Percentiles rank a stretch among this genome's conserved stretches.
Conservation (phyloP, 176 grass and related monocot species). For the barley (Hordeum vulgare) region MorexV3_pseudomolecules_assembly NC_058524.1:572600400-572600899, state of each 20-base stretch:
- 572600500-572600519: slow-evolving; percentile 15
- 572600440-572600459: slow-evolving; percentile 4
- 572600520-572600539: not conserved
- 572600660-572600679: not conserved
- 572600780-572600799: too few relatives aligned
- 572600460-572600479: slow-evolving; percentile 10
- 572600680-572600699: too few relatives aligned
- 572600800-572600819: too few relatives aligned
- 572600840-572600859: not conserved
- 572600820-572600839: too few relatives aligned
- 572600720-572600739: too few relatives aligned
- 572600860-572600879: not conserved
- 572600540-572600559: too few relatives aligned
- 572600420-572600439: slow-evolving; percentile 6
- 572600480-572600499: not conserved
- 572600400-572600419: not conserved
- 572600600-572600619: slow-evolving; percentile 7
- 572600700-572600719: too few relatives aligned
- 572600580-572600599: slow-evolving; percentile 13
- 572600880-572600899: not conserved
- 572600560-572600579: not conserved
- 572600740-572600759: too few relatives aligned
- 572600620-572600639: not conserved
- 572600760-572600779: too few relatives aligned
- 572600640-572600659: too few relatives aligned